phyloP scores from a whole-genome alignment of 768 basidiomycete genomes.

The Mycena olivaceomarginata region DNA sequence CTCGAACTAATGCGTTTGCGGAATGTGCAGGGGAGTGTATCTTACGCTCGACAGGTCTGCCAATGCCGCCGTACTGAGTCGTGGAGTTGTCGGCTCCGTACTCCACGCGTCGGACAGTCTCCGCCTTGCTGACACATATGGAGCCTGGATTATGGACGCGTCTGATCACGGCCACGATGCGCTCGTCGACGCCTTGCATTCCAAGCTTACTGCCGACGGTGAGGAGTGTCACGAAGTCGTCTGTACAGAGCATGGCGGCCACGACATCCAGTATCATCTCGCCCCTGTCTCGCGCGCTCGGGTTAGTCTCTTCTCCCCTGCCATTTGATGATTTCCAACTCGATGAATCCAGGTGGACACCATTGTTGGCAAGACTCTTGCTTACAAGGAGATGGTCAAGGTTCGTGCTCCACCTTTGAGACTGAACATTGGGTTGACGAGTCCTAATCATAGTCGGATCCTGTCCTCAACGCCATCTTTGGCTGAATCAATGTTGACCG shows the following conservation, averaged over 20 bases:
- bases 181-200: conserved; percentile 31
- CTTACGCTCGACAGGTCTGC: conserved; percentile 4
- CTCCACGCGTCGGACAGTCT: conserved; percentile 29
- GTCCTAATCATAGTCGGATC: conserved; percentile 19
- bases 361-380: conserved; percentile 30
- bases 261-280: conserved; percentile 18
- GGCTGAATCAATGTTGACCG: conserved; percentile 15
- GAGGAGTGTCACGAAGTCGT: conserved; percentile 35
- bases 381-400: background rate
- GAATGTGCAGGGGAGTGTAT: conserved; percentile 18
- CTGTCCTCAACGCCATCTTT: conserved; percentile 6
- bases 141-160: conserved; percentile 29
- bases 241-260: conserved; percentile 34
- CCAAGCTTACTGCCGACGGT: conserved; percentile 35
- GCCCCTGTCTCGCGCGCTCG: conserved; percentile 35
- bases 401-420: conserved; percentile 24
- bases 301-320: conserved; percentile 30
- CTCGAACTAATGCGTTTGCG: conserved; percentile 21
- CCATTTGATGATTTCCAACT: conserved; percentile 24
- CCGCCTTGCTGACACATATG: conserved; percentile 21
- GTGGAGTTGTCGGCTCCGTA: conserved; percentile 31
- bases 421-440: conserved; percentile 21
- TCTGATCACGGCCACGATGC: conserved; percentile 25
- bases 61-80: background rate
- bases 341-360: conserved; percentile 30